These are phyloP conservation scores for Neocallimastix lanati DNA, from an alignment of 192 early-diverging fungal species.

Conservation along the genomic window DNA sequence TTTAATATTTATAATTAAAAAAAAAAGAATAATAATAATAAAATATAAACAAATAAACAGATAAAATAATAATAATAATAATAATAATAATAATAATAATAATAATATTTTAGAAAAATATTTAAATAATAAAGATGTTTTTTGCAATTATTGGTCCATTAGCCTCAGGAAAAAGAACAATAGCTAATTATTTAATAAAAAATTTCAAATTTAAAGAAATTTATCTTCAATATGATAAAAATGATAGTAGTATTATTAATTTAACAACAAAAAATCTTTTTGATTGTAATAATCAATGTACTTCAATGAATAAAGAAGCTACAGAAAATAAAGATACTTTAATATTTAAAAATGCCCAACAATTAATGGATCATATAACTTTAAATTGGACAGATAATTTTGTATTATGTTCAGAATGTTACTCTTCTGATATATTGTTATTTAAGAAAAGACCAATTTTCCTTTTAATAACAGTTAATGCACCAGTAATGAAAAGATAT, in stretches of 20 bases:
- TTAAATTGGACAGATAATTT: not conserved
- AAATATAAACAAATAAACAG: too few relatives aligned
- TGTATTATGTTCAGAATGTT: not conserved
- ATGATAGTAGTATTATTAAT: not conserved
- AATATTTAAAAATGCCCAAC: not conserved
- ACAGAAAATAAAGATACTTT: not conserved
- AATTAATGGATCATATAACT: not conserved
- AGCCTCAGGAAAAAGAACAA: not conserved
- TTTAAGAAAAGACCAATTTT: not conserved
- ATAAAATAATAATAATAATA: too few relatives aligned
- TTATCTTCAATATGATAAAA: not conserved
- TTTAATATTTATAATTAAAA: too few relatives aligned
- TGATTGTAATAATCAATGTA: not conserved
- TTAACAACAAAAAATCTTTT: not conserved
- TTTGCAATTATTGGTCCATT: not conserved
- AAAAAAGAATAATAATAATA: too few relatives aligned
- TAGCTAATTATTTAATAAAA: not conserved
- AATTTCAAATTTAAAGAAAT: not conserved
- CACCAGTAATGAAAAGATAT: not conserved
- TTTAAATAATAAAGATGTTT: not conserved
- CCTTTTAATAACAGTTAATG: not conserved
- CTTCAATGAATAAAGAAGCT: not conserved
- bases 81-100: too few relatives aligned
- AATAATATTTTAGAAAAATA: too few relatives aligned
- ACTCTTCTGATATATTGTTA: not conserved